Conservation (phyloP, 305 asterid species). For the Fraxinus velutina region DNA sequence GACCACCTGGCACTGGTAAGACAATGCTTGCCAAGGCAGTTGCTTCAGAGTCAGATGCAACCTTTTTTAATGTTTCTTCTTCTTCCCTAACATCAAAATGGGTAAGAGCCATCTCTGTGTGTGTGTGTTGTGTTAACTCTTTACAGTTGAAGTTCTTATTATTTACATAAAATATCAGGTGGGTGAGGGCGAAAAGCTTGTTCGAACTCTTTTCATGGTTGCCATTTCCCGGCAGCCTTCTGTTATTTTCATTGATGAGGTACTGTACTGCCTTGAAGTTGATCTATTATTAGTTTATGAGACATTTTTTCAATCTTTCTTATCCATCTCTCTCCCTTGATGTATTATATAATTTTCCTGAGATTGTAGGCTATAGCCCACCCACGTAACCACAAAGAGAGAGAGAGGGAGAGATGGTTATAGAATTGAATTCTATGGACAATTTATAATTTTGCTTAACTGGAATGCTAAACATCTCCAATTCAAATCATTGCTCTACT, state of each 20-base stretch:
- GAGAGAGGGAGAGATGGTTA: background rate
- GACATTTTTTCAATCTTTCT: slow-evolving; percentile 1
- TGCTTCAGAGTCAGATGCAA: slow-evolving; percentile 95
- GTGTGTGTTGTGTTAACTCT: slow-evolving; percentile 8
- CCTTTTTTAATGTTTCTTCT: slow-evolving; percentile 92
- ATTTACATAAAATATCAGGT: slow-evolving; percentile 49
- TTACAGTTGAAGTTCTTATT: slow-evolving; percentile 25
- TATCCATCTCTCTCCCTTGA: background rate
- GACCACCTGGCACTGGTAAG: slow-evolving; percentile 99
- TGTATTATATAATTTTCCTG: background rate
- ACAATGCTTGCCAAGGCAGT: slow-evolving; percentile 98
- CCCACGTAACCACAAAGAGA: background rate
- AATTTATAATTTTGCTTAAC: background rate
- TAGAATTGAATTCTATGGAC: background rate
- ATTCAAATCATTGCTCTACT: background rate
- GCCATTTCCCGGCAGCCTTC: slow-evolving; percentile 95
- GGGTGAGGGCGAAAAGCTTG: slow-evolving; percentile 99
- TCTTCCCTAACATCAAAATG: slow-evolving; percentile 97
- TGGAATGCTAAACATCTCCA: background rate
- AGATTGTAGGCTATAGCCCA: background rate
- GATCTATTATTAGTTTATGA: slow-evolving; percentile 16
- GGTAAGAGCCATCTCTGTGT: slow-evolving; percentile 47
- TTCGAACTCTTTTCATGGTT: slow-evolving; percentile 84
- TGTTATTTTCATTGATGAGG: slow-evolving; percentile 99
- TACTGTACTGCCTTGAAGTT: slow-evolving; percentile 32